phyloP scores from a whole-genome alignment of 768 basidiomycete species.

The Hortiboletus flavorubellus region DNA sequence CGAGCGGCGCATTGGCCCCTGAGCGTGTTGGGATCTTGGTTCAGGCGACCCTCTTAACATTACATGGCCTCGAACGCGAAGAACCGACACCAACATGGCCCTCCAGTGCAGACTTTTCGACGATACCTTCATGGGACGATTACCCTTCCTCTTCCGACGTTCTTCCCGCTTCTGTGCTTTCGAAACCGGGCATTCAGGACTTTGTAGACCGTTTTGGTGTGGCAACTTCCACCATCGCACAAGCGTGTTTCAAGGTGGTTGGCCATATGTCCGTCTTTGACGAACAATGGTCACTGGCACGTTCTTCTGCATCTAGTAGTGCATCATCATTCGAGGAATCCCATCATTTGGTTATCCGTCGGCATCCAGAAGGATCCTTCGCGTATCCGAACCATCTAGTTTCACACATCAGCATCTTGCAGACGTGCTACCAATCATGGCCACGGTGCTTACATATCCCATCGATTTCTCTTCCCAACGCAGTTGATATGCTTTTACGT shows the following conservation, averaged over 20 bases:
- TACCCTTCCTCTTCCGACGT: slow-evolving; percentile 69
- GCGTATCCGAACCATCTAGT: slow-evolving; percentile 62
- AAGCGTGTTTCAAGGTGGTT: slow-evolving; percentile 57
- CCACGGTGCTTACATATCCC: slow-evolving; percentile 71
- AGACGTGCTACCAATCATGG: slow-evolving; percentile 79
- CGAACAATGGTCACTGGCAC: slow-evolving; percentile 71
- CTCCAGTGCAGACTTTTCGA: slow-evolving; percentile 62
- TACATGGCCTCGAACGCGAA: slow-evolving; percentile 72
- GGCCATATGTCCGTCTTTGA: slow-evolving; percentile 82
- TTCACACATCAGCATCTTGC: slow-evolving; percentile 67
- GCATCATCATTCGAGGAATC: slow-evolving; percentile 65
- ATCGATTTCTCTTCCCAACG: slow-evolving; percentile 50
- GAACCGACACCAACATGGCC: slow-evolving; percentile 75
- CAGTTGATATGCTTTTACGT: slow-evolving; percentile 74
- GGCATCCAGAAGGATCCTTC: slow-evolving; percentile 59
- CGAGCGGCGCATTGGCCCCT: slow-evolving; percentile 51
- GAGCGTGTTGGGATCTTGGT: slow-evolving; percentile 74
- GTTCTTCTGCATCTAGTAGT: slow-evolving; percentile 33
- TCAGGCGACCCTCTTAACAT: slow-evolving; percentile 71
- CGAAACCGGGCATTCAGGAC: slow-evolving; percentile 67
- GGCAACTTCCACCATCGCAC: slow-evolving; percentile 54
- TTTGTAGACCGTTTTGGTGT: slow-evolving; percentile 66
- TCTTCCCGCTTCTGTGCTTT: slow-evolving; percentile 50
- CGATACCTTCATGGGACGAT: slow-evolving; percentile 51
- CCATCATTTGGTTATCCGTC: slow-evolving; percentile 61